Percentiles rank a stretch among this genome's conserved stretches.
These are phyloP conservation scores for Eimeria maxima DNA, from an alignment of 169 alveolate genomes.

Conservation along the genomic window DNA sequence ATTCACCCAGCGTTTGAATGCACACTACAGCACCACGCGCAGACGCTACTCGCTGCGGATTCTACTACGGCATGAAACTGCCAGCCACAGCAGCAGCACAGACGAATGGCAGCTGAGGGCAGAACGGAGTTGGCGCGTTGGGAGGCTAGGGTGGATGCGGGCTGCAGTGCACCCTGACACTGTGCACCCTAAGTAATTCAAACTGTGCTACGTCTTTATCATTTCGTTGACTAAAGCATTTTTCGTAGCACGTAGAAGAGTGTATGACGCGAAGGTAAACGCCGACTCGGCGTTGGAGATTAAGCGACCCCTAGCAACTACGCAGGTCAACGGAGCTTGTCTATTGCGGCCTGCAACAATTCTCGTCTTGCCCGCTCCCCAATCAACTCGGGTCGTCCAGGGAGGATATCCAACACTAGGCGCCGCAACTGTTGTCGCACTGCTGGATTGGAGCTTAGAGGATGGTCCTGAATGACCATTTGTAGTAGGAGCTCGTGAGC, in stretches of 20 bases:
- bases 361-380: constrained; percentile 72
- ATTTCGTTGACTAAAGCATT: neutral
- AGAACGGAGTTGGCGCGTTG: neutral
- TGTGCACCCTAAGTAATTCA: neutral
- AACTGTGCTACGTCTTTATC: neutral
- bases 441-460: constrained; percentile 36
- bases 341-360: constrained; percentile 61
- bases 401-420: constrained; percentile 26
- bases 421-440: constrained; percentile 72
- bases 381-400: constrained; percentile 27
- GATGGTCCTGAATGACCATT: constrained; percentile 45
- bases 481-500: constrained; percentile 51
- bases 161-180: constrained; percentile 6
- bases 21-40: constrained; percentile 5
- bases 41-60: neutral
- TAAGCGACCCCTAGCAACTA: neutral
- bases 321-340: constrained; percentile 48
- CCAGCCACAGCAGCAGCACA: constrained; percentile 7
- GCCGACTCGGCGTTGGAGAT: constrained; percentile 7
- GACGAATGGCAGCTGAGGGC: neutral
- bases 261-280: neutral
- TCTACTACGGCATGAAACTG: neutral
- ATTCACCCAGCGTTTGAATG: neutral
- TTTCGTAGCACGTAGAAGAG: neutral
- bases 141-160: constrained; percentile 33